phyloP scores from a whole-genome alignment of 2,329 filamentous ascomycete genomes.

The Fusarium nygamai region DNA sequence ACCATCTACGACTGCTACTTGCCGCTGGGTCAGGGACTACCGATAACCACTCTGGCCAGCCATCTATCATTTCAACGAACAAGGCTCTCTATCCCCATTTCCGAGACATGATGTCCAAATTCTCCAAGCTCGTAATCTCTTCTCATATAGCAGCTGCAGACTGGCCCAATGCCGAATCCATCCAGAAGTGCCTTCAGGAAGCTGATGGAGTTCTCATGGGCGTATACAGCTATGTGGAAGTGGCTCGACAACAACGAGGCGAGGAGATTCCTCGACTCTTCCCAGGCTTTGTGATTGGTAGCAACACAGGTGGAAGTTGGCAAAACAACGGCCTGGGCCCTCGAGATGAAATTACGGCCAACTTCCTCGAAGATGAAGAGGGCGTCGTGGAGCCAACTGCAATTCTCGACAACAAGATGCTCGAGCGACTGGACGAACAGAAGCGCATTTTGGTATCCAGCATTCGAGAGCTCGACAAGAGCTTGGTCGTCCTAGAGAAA shows the following conservation, averaged over 20 bases:
- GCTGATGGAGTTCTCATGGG: slow-evolving; percentile 95
- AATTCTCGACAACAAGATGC: slow-evolving; percentile 77
- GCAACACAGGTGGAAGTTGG: slow-evolving; percentile 87
- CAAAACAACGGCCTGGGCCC: slow-evolving; percentile 74
- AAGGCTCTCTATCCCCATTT: slow-evolving; percentile 98
- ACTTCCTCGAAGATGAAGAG: slow-evolving; percentile 88
- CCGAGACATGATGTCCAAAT: slow-evolving; percentile 99
- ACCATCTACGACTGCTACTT: slow-evolving; percentile 92
- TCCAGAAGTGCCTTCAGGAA: slow-evolving; percentile 94
- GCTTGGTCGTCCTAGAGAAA: slow-evolving; percentile 80
- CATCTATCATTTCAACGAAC: slow-evolving; percentile 99
- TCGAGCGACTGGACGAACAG: slow-evolving; percentile 86
- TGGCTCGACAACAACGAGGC: slow-evolving; percentile 90
- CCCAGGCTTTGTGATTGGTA: slow-evolving; percentile 92
- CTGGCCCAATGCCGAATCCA: slow-evolving; percentile 92
- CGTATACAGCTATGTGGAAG: slow-evolving; percentile 95
- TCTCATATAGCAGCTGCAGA: slow-evolving; percentile 97
- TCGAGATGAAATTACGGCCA: slow-evolving; percentile 78
- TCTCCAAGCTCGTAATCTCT: slow-evolving; percentile 98
- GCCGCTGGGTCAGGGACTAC: slow-evolving; percentile 96
- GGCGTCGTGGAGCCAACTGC: slow-evolving; percentile 75
- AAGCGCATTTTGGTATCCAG: slow-evolving; percentile 86
- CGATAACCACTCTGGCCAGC: slow-evolving; percentile 97
- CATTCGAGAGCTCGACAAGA: slow-evolving; percentile 88
- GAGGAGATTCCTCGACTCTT: slow-evolving; percentile 93